Conservation (phyloP, 345 rosid species). For the Eucalyptus lansdowneana region DNA sequence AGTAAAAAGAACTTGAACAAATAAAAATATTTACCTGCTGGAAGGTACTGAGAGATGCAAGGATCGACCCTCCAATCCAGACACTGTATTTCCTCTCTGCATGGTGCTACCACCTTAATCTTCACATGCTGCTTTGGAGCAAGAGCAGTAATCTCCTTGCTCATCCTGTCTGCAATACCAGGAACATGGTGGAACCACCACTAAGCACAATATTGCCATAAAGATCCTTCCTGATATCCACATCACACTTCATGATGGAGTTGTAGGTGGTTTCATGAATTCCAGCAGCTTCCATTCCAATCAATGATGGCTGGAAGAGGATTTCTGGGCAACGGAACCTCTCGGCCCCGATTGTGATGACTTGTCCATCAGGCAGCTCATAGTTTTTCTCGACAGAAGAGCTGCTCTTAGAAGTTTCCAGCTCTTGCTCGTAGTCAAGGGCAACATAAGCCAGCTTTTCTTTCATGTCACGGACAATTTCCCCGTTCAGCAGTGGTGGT, state of each 20-base stretch:
- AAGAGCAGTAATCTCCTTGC: conserved; percentile 47
- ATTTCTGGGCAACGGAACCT: conserved; percentile 60
- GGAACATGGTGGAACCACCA: conserved; percentile 53
- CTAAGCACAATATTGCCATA: conserved; percentile 47
- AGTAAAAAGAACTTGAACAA: too few relatives aligned
- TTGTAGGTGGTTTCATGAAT: conserved; percentile 55
- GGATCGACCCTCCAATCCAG: conserved; percentile 44
- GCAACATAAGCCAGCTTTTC: conserved; percentile 53
- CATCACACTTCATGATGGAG: conserved; percentile 55
- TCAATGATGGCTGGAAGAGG: conserved; percentile 51
- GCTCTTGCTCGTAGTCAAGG: conserved; percentile 42
- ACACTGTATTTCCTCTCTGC: conserved; percentile 53
- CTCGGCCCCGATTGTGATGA: conserved; percentile 57
- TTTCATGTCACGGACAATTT: conserved; percentile 83
- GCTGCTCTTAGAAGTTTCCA: conserved; percentile 45
- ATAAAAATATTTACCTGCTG: not conserved
- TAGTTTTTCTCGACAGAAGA: conserved; percentile 47
- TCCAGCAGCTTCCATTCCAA: conserved; percentile 60
- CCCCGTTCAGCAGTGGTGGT: conserved; percentile 67
- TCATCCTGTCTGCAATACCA: conserved; percentile 44
- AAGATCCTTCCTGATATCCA: conserved; percentile 51
- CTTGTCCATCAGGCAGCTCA: conserved; percentile 47
- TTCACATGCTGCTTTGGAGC: conserved; percentile 59
- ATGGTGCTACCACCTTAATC: conserved; percentile 44
- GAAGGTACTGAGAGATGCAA: conserved; percentile 2